phyloP scores from a whole-genome alignment of 371 early-diverging fungal genomes.

The Apophysomyces ossiformis region DNA sequence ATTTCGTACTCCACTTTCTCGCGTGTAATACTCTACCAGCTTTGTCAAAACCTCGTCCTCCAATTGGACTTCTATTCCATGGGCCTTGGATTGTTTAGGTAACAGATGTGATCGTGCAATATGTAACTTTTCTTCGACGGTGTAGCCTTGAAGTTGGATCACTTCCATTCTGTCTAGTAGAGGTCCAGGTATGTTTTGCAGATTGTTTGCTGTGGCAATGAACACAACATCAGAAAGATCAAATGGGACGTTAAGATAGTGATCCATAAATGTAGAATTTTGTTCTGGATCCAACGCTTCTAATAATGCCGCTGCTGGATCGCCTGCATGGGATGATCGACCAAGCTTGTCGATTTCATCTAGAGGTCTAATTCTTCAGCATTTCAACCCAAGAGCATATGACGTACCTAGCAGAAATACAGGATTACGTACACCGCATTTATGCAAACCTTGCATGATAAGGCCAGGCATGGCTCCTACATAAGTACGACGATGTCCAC shows the following conservation, averaged over 20 bases:
- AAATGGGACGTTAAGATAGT: slow-evolving; percentile 83
- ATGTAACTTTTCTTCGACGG: slow-evolving; percentile 78
- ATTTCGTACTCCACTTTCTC: slow-evolving; percentile 86
- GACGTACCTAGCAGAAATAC: slow-evolving; percentile 70
- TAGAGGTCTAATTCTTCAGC: not conserved
- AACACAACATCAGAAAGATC: slow-evolving; percentile 87
- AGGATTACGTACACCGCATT: slow-evolving; percentile 80
- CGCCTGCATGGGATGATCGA: slow-evolving; percentile 69
- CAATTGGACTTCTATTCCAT: slow-evolving; percentile 65
- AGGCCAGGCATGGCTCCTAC: slow-evolving; percentile 89
- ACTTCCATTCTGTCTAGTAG: slow-evolving; percentile 90
- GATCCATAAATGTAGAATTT: slow-evolving; percentile 81
- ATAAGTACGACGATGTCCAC: slow-evolving; percentile 92
- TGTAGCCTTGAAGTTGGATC: slow-evolving; percentile 83
- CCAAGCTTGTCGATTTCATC: slow-evolving; percentile 89
- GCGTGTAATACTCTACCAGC: slow-evolving; percentile 78
- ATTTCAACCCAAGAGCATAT: not conserved
- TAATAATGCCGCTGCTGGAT: slow-evolving; percentile 84
- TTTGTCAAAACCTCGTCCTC: slow-evolving; percentile 60
- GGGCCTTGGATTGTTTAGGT: slow-evolving; percentile 73
- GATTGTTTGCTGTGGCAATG: slow-evolving; percentile 86
- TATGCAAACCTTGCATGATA: slow-evolving; percentile 78
- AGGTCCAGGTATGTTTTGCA: slow-evolving; percentile 80
- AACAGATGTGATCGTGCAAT: slow-evolving; percentile 57
- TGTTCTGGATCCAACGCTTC: slow-evolving; percentile 93